A percentile compares a stretch with the other conserved stretches of the same genome.
Evolutionary conservation across 495 filamentous ascomycete genomes (phyloP).

Genomic region (Penicillium odoratum): DNA sequence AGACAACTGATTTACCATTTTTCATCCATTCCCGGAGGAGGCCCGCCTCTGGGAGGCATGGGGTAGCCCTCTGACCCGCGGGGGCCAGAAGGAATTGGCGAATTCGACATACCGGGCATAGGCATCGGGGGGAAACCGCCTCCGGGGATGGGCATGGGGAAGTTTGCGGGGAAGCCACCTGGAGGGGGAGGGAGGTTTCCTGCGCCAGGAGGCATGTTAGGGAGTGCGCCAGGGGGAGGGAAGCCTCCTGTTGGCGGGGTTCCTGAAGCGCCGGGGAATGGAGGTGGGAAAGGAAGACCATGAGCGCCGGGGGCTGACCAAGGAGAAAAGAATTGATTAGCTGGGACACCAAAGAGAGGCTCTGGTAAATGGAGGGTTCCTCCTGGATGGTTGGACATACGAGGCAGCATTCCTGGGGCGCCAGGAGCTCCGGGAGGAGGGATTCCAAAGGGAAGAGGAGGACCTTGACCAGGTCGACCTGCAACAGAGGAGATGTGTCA

Average conservation of each 20-base stretch:
- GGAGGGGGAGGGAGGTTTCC: constrained; percentile 64
- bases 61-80: constrained; percentile 36
- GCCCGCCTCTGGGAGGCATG: constrained; percentile 26
- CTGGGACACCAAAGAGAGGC: neutral
- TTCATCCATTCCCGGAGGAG: constrained; percentile 25
- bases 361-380: neutral
- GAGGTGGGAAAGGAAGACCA: constrained; percentile 67
- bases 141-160: constrained; percentile 41
- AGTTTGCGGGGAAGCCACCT: constrained; percentile 57
- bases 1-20: constrained; percentile 21
- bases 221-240: constrained; percentile 24
- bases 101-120: constrained; percentile 25
- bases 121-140: constrained; percentile 28
- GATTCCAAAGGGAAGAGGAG: constrained; percentile 58
- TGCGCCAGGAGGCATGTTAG: constrained; percentile 44
- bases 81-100: constrained; percentile 29
- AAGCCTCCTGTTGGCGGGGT: constrained; percentile 32
- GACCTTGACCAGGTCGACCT: constrained; percentile 53
- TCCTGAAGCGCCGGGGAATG: constrained; percentile 43
- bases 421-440: constrained; percentile 45
- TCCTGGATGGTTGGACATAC: constrained; percentile 34
- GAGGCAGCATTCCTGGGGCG: constrained; percentile 46
- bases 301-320: constrained; percentile 56
- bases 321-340: constrained; percentile 21
- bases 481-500: constrained; percentile 8